Evolutionary conservation across 192 early-diverging fungal genomes (phyloP).

Genomic region (Coemansia sp.): DNA sequence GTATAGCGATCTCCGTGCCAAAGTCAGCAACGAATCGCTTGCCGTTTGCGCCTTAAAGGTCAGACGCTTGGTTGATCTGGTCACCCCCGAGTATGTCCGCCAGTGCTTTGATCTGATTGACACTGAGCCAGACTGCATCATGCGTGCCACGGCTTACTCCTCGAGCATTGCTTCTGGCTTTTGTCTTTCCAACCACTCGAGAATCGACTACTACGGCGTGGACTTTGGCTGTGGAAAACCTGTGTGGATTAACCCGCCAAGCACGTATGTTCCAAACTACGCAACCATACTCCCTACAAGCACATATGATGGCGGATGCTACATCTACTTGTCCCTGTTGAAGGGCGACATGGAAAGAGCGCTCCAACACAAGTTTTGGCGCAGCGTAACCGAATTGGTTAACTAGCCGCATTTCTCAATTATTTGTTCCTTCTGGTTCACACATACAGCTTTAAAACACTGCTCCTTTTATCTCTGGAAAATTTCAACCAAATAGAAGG

Average conservation of each 20-base stretch:
- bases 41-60: slow-evolving; percentile 6
- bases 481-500: background rate
- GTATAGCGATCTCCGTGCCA: background rate
- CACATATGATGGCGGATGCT: slow-evolving; percentile 1
- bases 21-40: background rate
- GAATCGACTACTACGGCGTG: slow-evolving; percentile 17
- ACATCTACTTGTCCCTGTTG: background rate
- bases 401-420: background rate
- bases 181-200: slow-evolving; percentile 22
- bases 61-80: background rate
- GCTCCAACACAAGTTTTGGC: background rate
- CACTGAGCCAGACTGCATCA: background rate
- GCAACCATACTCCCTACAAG: slow-evolving; percentile 2
- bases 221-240: slow-evolving; percentile 35
- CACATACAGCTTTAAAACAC: too few species aligned
- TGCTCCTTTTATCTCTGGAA: too few species aligned
- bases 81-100: slow-evolving; percentile 4
- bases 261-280: slow-evolving; percentile 5
- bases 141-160: slow-evolving; percentile 3
- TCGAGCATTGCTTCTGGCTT: background rate
- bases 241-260: slow-evolving; percentile 16
- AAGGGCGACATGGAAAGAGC: slow-evolving; percentile 5
- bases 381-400: background rate
- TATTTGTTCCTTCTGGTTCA: background rate
- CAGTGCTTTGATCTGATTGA: background rate